phyloP scores from a whole-genome alignment of 345 rosid species.

The Erodium maritimum region DNA sequence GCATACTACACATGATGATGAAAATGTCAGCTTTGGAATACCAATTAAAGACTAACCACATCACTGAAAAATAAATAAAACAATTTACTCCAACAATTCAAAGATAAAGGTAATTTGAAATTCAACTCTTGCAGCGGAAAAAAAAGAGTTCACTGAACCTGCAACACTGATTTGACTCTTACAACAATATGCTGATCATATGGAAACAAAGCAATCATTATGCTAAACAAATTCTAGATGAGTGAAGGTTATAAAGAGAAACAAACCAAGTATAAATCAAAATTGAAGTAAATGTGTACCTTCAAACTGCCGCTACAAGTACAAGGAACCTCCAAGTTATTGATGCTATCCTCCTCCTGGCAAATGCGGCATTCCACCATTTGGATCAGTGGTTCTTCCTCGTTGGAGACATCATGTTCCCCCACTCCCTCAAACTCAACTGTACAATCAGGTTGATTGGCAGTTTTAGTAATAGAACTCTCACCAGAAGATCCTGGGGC shows the following conservation, averaged over 20 bases:
- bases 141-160: too few species aligned
- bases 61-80: too few species aligned
- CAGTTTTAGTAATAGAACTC: conserved; percentile 10
- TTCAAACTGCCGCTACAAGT: conserved; percentile 91
- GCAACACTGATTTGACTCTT: too few species aligned
- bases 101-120: too few species aligned
- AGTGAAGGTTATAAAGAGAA: neutral
- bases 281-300: conserved; percentile 26
- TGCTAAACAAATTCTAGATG: too few species aligned
- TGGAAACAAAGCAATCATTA: too few species aligned
- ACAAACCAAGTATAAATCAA: neutral
- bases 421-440: conserved; percentile 20
- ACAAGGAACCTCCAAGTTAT: conserved; percentile 81
- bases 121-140: too few species aligned
- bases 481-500: conserved; percentile 23
- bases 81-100: too few species aligned
- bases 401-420: conserved; percentile 18
- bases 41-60: too few species aligned
- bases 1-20: conserved; percentile 46
- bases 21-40: neutral
- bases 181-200: too few species aligned
- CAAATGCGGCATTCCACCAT: conserved; percentile 86
- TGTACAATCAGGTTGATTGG: conserved; percentile 20
- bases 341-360: conserved; percentile 78
- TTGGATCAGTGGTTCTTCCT: conserved; percentile 65